Evolutionary conservation across 371 early-diverging fungal genomes (phyloP), one percentile per base, ranked within the genome.

Genomic region (Syncephalastrum contaminatum): DNA sequence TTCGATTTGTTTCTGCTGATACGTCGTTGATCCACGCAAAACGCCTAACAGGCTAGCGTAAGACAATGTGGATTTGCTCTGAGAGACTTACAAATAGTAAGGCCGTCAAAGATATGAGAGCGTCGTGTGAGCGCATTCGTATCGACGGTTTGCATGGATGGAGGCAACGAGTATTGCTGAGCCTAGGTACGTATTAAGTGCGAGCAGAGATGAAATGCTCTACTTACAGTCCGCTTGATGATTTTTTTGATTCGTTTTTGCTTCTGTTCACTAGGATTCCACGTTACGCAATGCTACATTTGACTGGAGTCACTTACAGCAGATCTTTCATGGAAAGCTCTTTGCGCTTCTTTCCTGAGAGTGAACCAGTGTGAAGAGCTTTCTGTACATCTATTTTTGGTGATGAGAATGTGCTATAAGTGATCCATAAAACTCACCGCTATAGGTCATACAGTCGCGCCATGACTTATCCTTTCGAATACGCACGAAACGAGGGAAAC

Each of bases 401-500:
- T 0, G 10, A 30, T 30, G 36, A 30, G 36, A 30, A 10, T 2
- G 12, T 30, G 36, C 36, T 8, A 8, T 8, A 12, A 12, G 2
- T 30, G 0, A 8, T 30, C 36, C 5, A 8, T 30, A 0, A 30
- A 2, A 12, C 4, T 60, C 53, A 74, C 77, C 75, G 58, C 61
- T 56, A 46, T 66, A 46, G 4, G 80, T 81, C 84, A 85, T 79
- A 12, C 80, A 72, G 27, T 82, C 83, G 10, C 73, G 64, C 67
- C 76, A 77, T 13, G 65, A 68, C 63, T 92, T 90, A 63, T 92
- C 90, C 8, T 75, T 60, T 27, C 93, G 77, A 16, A 89, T 57
- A 42, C 62, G 69, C 7, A 83, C 68, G 62, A 86, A 88, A 4
- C 88, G 74, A 4, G 93, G 93, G 56, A 92, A 92, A 19, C 93